Base-by-base conservation (phyloP, 169 alveolate species). In the Eimeria necatrix region DNA sequence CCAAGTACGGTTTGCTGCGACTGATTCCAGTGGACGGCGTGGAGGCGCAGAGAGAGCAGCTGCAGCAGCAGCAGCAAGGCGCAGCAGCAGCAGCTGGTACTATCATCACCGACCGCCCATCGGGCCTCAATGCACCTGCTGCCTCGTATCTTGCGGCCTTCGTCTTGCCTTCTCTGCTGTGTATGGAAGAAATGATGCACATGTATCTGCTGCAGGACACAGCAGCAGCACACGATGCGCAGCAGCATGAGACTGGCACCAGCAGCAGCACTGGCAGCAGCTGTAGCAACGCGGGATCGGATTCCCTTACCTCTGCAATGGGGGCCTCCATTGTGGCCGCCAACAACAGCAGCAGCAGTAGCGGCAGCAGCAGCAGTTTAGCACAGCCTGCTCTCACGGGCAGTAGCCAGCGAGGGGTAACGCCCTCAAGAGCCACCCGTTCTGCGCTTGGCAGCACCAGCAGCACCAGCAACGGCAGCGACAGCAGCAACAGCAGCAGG, bases 181-280 rank as follows among this genome's bases (percentile, higher is more conserved):
- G 94, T 51, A 52, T 90, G 0, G 88, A 90, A n/a, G 94, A 90
- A n/a, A 59, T 90, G 60, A 22, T 74, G 78, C 89, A 61, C 4
- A 59, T 90, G 78, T 90, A 90, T 53, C 61, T 73, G 74, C 94
- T 90, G 56, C 94, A 90, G 18, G 94, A 90, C 78, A 56, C 88
- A 3, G 80, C 89, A 22, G 61, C 87, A n/a, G n/a, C 86, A 3
- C 70, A 46, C 52, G 87, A 76, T 26, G 18, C 87, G 64, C 87
- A 76, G 64, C 87, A 76, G 87, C 87, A 76, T 10, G 87, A 76
- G 22, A n/a, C 41, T 10, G n/a, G 78, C 78, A 68, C 41, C 78
- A n/a, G 71, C 48, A 16, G 91, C 91, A 81, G 74, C 56, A 6
- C 46, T n/a, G 6, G 74, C 48, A n/a, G 91, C 16, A 56, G 80